Conservation (phyloP, 306 rosid genomes). For the Rosa rugosa region DNA sequence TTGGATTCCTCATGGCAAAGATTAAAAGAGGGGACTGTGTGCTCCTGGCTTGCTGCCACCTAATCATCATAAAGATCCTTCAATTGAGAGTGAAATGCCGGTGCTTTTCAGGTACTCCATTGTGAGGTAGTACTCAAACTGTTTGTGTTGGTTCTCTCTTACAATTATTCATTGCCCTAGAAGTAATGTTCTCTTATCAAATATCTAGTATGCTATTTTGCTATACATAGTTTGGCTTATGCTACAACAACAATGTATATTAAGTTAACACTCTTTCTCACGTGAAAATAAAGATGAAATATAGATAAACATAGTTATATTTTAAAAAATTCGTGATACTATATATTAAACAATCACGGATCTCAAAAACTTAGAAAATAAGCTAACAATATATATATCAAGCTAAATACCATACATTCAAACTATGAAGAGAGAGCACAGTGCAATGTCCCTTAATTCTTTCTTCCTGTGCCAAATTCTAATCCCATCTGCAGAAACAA, state of each 20-base stretch:
- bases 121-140: not conserved
- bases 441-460: not conserved
- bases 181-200: not conserved
- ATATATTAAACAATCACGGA: not conserved
- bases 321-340: not conserved
- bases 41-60: conserved; percentile 4
- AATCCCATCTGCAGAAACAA: not conserved
- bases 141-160: not conserved
- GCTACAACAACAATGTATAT: not conserved
- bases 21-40: conserved; percentile 1
- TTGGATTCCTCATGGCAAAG: conserved; percentile 12
- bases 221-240: not conserved
- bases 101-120: conserved; percentile 1
- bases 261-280: not conserved
- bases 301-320: not conserved
- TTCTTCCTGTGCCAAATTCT: not conserved
- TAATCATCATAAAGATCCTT: conserved; percentile 12
- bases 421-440: not conserved
- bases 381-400: too few species aligned
- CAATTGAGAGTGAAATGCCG: conserved; percentile 3
- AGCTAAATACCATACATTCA: not conserved
- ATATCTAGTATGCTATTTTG: not conserved
- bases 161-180: not conserved
- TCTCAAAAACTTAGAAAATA: not conserved
- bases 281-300: not conserved